Evolutionary conservation across 2,329 filamentous ascomycete genomes (phyloP).

Genomic region (Lecanicillium sp.): DNA sequence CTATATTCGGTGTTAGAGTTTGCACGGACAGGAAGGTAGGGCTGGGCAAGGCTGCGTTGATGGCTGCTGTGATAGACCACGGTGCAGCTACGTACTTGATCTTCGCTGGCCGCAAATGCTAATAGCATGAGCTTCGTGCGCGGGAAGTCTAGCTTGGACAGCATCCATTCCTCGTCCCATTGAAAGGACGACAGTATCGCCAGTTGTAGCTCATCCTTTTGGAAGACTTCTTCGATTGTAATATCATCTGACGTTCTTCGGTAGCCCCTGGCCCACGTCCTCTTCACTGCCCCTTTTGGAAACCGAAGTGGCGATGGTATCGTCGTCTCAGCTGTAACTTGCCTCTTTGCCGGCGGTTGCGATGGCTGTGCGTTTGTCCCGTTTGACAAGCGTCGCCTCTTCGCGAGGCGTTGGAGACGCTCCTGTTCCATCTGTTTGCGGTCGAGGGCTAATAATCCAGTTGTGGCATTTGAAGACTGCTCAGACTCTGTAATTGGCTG

Average conservation of each 20-base stretch:
- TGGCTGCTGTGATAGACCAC: too few species aligned
- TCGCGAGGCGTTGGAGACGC: constrained; percentile 61
- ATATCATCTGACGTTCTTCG: constrained; percentile 62
- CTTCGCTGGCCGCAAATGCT: constrained; percentile 44
- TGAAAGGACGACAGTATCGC: constrained; percentile 83
- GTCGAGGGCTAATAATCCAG: constrained; percentile 51
- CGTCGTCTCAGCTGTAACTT: not conserved
- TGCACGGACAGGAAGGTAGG: too few species aligned
- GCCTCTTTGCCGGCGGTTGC: constrained; percentile 19
- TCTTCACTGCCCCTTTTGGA: constrained; percentile 62
- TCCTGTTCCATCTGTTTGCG: constrained; percentile 81
- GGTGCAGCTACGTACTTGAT: too few species aligned
- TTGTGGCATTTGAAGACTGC: constrained; percentile 8
- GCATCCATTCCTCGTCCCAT: constrained; percentile 75
- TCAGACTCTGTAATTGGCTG: constrained; percentile 11
- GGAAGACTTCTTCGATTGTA: constrained; percentile 79
- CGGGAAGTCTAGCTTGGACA: constrained; percentile 58
- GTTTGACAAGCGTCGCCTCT: constrained; percentile 30
- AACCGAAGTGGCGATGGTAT: constrained; percentile 27
- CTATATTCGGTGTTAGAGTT: too few species aligned
- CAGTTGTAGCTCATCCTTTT: constrained; percentile 62
- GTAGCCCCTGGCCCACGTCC: constrained; percentile 66
- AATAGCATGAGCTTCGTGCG: constrained; percentile 57
- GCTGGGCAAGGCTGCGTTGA: too few species aligned
- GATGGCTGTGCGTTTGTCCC: not conserved